phyloP scores from a whole-genome alignment of 176 grass and related monocot species.

The Microstegium vimineum region DNA sequence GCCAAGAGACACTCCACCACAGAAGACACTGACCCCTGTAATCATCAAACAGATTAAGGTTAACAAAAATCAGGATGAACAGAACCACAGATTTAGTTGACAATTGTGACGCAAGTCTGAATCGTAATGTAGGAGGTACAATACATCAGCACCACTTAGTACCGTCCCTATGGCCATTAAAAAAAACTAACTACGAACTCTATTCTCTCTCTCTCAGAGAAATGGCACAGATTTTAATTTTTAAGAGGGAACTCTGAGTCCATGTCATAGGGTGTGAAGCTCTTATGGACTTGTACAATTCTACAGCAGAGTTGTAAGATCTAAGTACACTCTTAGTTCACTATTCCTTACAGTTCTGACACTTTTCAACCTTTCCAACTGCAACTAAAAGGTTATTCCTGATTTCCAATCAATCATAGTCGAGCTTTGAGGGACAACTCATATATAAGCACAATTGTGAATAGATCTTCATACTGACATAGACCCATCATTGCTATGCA shows the following conservation, averaged over 20 bases:
- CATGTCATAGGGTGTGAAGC: not conserved
- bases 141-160: not conserved
- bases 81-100: slow-evolving; percentile 26
- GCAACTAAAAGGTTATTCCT: slow-evolving; percentile 3
- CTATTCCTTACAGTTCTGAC: not conserved
- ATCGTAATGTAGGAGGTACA: not conserved
- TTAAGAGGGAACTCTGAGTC: not conserved
- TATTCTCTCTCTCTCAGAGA: slow-evolving; percentile 18
- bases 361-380: not conserved
- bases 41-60: slow-evolving; percentile 17
- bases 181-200: not conserved
- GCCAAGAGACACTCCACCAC: slow-evolving; percentile 80
- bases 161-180: not conserved
- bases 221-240: not conserved
- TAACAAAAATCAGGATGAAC: slow-evolving; percentile 21
- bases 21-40: slow-evolving; percentile 69
- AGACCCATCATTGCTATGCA: not conserved
- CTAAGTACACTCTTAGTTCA: slow-evolving; percentile 19
- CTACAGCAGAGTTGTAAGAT: slow-evolving; percentile 22
- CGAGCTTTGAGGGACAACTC: not conserved
- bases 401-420: not conserved
- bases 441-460: slow-evolving; percentile 6
- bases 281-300: slow-evolving; percentile 1
- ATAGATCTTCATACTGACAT: not conserved
- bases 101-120: not conserved